A percentile compares a stretch with the other conserved stretches of the same genome.
These are phyloP conservation scores for Neocucurbitaria cava DNA, from an alignment of 2,329 filamentous ascomycete genomes.

Conservation along the genomic window DNA sequence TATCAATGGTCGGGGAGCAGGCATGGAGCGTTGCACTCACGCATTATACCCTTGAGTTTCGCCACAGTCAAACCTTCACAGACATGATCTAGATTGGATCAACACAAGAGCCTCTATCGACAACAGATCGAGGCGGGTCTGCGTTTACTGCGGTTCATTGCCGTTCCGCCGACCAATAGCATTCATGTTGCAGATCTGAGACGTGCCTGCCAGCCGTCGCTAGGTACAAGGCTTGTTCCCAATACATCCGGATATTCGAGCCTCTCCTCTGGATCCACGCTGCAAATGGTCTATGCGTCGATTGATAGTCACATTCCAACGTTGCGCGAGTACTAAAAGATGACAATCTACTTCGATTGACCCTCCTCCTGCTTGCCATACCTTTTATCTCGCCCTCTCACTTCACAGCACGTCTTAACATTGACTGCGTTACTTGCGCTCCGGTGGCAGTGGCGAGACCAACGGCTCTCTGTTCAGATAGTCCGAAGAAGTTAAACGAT, in stretches of 20 bases:
- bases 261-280: constrained; percentile 32
- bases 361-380: constrained; percentile 18
- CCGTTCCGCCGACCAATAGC: constrained; percentile 41
- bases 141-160: constrained; percentile 43
- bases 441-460: constrained; percentile 29
- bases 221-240: constrained; percentile 46
- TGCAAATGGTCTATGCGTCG: constrained; percentile 35
- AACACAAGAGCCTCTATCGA: constrained; percentile 32
- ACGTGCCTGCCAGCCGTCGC: constrained; percentile 40
- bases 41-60: constrained; percentile 27
- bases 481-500: constrained; percentile 27
- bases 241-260: constrained; percentile 49
- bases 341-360: constrained; percentile 41
- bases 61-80: constrained; percentile 36
- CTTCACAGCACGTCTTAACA: neutral
- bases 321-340: constrained; percentile 45
- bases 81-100: constrained; percentile 40
- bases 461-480: constrained; percentile 35
- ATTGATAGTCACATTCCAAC: constrained; percentile 31
- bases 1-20: constrained; percentile 14
- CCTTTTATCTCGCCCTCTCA: constrained; percentile 13
- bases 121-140: constrained; percentile 30
- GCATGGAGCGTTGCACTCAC: constrained; percentile 18
- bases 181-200: constrained; percentile 33
- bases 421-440: constrained; percentile 7